Conservation (phyloP, 768 basidiomycete species). For the Sistotremastrum suecicum region DNA sequence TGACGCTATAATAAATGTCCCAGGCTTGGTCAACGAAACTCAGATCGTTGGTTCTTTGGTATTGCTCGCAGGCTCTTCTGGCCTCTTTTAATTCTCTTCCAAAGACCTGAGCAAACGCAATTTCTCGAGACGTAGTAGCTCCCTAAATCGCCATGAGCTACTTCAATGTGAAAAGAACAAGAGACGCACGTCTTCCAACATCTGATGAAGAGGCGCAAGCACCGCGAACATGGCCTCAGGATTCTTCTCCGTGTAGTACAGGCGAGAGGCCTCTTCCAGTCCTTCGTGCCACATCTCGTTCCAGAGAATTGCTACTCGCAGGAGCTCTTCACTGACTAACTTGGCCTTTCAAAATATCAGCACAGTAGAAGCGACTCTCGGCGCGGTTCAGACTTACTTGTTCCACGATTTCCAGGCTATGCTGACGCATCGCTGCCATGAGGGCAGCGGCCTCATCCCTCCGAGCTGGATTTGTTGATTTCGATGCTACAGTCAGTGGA, state of each 20-base stretch:
- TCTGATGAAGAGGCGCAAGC: slow-evolving; percentile 83
- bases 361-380: background rate
- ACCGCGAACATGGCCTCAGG: slow-evolving; percentile 93
- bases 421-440: slow-evolving; percentile 89
- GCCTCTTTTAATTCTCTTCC: slow-evolving; percentile 88
- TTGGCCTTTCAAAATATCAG: slow-evolving; percentile 38
- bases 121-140: slow-evolving; percentile 87
- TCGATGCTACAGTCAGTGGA: slow-evolving; percentile 88
- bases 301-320: slow-evolving; percentile 96
- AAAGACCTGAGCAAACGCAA: slow-evolving; percentile 87
- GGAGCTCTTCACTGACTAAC: slow-evolving; percentile 85
- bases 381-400: slow-evolving; percentile 35
- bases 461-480: slow-evolving; percentile 77
- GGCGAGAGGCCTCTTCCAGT: slow-evolving; percentile 88
- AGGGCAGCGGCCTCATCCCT: slow-evolving; percentile 73
- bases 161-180: background rate
- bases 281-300: slow-evolving; percentile 99
- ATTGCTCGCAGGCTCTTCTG: slow-evolving; percentile 78
- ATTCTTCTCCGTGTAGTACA: slow-evolving; percentile 96
- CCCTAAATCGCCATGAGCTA: slow-evolving; percentile 36
- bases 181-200: slow-evolving; percentile 66
- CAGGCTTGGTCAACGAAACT: slow-evolving; percentile 92
- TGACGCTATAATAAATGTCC: slow-evolving; percentile 93
- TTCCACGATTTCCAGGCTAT: slow-evolving; percentile 73
- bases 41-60: slow-evolving; percentile 72